phyloP scores from a whole-genome alignment of 2,329 filamentous ascomycete species.

The Chalaropsis ovoidea region DNA sequence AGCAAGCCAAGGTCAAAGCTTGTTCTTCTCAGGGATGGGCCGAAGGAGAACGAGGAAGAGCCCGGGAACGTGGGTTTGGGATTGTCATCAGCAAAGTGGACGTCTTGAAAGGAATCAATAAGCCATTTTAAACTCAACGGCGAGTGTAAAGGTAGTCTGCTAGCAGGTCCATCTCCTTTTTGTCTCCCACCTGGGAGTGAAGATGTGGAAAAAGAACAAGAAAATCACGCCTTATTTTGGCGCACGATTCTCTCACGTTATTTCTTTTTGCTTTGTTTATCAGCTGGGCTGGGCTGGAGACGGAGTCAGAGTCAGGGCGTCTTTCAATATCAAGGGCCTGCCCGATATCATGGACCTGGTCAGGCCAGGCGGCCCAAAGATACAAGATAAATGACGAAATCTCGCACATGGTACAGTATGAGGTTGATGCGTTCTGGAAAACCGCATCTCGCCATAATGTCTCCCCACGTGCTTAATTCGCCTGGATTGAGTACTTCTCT shows the following conservation, averaged over 20 bases:
- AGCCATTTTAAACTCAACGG: no score
- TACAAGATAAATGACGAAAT: slow-evolving; percentile 6
- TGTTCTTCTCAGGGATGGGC: background rate
- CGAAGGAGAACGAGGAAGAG: background rate
- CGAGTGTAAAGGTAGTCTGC: no score
- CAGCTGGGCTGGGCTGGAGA: background rate
- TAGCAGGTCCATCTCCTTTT: background rate
- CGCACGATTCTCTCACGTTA: background rate
- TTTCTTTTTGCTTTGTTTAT: background rate
- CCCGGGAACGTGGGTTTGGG: background rate
- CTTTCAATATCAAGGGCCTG: background rate
- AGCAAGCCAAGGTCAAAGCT: background rate
- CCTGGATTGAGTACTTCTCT: background rate
- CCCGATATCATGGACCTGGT: background rate
- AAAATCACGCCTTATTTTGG: background rate
- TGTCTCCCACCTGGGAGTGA: background rate
- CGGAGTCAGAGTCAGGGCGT: background rate
- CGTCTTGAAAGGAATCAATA: background rate
- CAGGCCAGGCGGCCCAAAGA: slow-evolving; percentile 3
- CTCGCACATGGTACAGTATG: background rate
- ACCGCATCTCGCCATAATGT: background rate
- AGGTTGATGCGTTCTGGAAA: slow-evolving; percentile 4
- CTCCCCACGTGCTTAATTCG: background rate
- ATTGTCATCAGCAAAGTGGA: background rate
- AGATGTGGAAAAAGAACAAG: background rate